Base-by-base conservation (phyloP, 495 filamentous ascomycete species). In the Clavariopsis aquatica region DNA sequence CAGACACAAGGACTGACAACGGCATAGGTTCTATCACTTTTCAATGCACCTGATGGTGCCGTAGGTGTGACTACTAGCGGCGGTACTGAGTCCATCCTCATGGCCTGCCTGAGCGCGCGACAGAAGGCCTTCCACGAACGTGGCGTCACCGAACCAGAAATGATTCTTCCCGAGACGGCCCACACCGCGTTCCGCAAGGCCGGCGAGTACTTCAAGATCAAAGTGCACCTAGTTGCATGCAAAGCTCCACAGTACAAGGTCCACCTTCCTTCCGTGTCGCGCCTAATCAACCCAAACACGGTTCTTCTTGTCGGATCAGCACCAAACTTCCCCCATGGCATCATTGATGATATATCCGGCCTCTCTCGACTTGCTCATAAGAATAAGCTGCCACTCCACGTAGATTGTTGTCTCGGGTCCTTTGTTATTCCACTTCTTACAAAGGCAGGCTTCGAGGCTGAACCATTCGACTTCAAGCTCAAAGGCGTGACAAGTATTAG, bases 121-220 rank as follows among this genome's bases (percentile, higher is more conserved):
- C 87, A 96, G 68, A 98, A 96, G 77, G 94, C 89, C 7, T 89
- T 87, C 70, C 74, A 75, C 49, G 94, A 98, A 78, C 84, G 92
- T 17, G 86, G 90, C 54, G 84, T 98, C 17, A 95, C 86, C 2
- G 92, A 97, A 76, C 94, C 94, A 9, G 95, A 99, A 74, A 96
- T 99, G 91, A 92, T 99, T 68, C 84, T 99, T 41, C 94, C 94
- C 12, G 87, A 93, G 47, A 98, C 94, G 0, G 95, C 89, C 10
- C 94, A 99, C 74, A 90, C 93, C 22, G 94, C 95, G 28, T 98
- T 99, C 82, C 89, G 86, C 75, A 99, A 99, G 79, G 95, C 95
- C 9, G 88, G 85, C 69, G 81, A 87, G 57, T 99, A 99, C 79
- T 98, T 99, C 80, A 87, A 88, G 65, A 96, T 99, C 81, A 95